Evolutionary conservation across 768 basidiomycete genomes (phyloP), one percentile per base, ranked within the genome.

Genomic region (Podaxis carcinomalis): DNA sequence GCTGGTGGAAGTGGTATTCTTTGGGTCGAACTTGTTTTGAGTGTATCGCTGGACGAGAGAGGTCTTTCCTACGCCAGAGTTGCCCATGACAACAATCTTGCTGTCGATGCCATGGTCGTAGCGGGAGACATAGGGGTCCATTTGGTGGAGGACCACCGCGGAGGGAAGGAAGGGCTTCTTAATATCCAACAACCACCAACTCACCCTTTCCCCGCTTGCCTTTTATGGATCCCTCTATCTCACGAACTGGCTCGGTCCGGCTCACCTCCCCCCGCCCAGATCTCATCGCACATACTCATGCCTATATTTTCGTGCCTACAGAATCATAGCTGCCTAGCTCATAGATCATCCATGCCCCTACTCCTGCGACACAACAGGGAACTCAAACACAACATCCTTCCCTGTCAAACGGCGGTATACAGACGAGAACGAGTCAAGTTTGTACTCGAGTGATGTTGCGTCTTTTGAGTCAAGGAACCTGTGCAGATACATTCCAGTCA

Each of bases 381-480:
- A 94, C 81, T 94, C 92, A 72, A 94, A 94, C 57, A 90, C 88
- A 61, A 97, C 95, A 65, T 98, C 95, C 83, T 97, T 98, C 74
- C 95, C 95, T 66, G 95, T 96, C 74, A 97, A 79, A 64, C 90
- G 86, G 72, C 90, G 91, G 85, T 97, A 98, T 65, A 98, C 93
- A 44, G 93, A 95, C 52, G 95, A 91, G 83, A 98, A 99, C 65
- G 95, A 96, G 80, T 99, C 97, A 69, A 98, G 85, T 86, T 99
- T 99, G 90, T 99, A 98, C 83, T 98, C 97, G 73, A 98, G 84
- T 70, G 93, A 92, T 74, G 95, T 98, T 59, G 94, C 87, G 73
- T 99, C 97, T 78, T 98, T 98, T 66, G 93, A 82, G 83, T 99
- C 97, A 67, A 99, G 90, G 83, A 95, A 90, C 67, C 96, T 98